Percentiles rank a stretch among this genome's conserved stretches.
Conservation (phyloP, 371 early-diverging fungal genomes). For the Amoeboaphelidium occidentale region DNA sequence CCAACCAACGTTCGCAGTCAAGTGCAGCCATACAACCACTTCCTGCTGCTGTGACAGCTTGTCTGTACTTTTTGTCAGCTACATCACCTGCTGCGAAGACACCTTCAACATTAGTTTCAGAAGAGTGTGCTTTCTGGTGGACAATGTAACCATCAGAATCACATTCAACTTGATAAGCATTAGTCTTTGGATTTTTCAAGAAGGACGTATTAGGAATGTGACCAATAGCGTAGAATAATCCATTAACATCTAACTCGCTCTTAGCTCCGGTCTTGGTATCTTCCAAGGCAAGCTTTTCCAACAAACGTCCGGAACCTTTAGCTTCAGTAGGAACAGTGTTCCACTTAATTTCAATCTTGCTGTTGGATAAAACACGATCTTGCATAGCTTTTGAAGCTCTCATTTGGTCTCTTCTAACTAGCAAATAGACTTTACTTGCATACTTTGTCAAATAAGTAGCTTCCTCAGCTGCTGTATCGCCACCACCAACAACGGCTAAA, state of each 20-base stretch:
- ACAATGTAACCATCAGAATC: constrained; percentile 71
- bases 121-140: constrained; percentile 42
- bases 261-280: background rate
- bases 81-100: constrained; percentile 98
- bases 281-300: constrained; percentile 3
- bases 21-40: constrained; percentile 88
- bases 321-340: constrained; percentile 62
- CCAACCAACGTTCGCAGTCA: constrained; percentile 54
- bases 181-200: constrained; percentile 15
- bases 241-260: constrained; percentile 43
- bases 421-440: constrained; percentile 70
- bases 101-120: constrained; percentile 62
- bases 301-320: constrained; percentile 46
- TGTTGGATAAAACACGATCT: constrained; percentile 42
- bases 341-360: constrained; percentile 79
- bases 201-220: constrained; percentile 61
- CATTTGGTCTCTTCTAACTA: constrained; percentile 85
- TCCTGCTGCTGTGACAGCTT: constrained; percentile 49
- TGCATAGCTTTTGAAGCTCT: constrained; percentile 94
- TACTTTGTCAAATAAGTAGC: constrained; percentile 74
- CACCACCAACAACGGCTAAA: constrained; percentile 80
- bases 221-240: constrained; percentile 97
- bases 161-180: constrained; percentile 36
- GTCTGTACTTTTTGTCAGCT: constrained; percentile 83
- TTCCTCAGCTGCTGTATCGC: constrained; percentile 98